These are phyloP conservation scores for Tagetes erecta DNA, from an alignment of 129 eudicot genomes.

Conservation along the genomic window DNA sequence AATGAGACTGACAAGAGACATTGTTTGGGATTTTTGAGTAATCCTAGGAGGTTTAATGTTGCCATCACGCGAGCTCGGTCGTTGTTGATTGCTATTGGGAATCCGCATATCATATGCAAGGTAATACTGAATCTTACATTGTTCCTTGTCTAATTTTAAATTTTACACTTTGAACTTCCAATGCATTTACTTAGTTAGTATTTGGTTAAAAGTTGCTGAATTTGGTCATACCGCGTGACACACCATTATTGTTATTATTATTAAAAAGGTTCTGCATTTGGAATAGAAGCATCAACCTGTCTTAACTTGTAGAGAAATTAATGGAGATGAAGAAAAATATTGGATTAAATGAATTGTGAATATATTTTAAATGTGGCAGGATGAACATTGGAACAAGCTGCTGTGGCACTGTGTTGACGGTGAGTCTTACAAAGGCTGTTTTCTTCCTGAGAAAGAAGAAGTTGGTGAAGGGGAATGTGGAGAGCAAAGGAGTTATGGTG, in stretches of 20 bases:
- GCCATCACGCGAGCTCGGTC: conserved; percentile 86
- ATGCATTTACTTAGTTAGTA: too few relatives aligned
- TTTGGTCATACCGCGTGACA: too few relatives aligned
- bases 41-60: conserved; percentile 83
- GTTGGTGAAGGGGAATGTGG: background rate
- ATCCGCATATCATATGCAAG: conserved; percentile 90
- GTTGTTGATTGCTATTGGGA: conserved; percentile 72
- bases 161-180: too few relatives aligned
- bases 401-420: conserved; percentile 77
- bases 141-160: background rate
- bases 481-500: conserved; percentile 22
- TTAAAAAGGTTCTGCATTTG: too few relatives aligned
- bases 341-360: background rate
- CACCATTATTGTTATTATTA: too few relatives aligned
- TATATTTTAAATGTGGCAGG: conserved; percentile 44
- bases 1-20: conserved; percentile 69
- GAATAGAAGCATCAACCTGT: too few relatives aligned
- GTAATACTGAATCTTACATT: conserved; percentile 34
- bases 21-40: conserved; percentile 89
- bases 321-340: too few relatives aligned
- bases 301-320: too few relatives aligned
- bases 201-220: too few relatives aligned
- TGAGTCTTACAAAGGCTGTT: conserved; percentile 60
- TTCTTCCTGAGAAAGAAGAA: conserved; percentile 53
- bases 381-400: conserved; percentile 63